Evolutionary conservation across 331 rosid species (phyloP).

Genomic region (Telfairia occidentalis): DNA sequence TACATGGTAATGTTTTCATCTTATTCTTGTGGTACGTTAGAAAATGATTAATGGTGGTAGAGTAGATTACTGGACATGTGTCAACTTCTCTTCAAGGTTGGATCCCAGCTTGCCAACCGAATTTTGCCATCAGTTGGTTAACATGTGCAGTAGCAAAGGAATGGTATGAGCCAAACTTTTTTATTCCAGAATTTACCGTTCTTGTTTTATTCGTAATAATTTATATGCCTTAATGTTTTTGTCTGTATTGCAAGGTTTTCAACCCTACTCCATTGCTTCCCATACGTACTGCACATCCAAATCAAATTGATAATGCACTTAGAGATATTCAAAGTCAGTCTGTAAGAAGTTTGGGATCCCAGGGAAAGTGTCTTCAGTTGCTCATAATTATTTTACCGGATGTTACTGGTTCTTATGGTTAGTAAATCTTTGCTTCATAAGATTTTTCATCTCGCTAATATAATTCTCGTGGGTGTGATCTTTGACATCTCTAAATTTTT

Average conservation of each 20-base stretch:
- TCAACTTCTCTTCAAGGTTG: slow-evolving; percentile 30
- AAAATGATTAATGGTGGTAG: slow-evolving; percentile 57
- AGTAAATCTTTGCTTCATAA: background rate
- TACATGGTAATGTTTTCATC: background rate
- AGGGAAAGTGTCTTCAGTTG: slow-evolving; percentile 21
- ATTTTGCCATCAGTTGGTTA: slow-evolving; percentile 27
- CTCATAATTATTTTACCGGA: slow-evolving; percentile 40
- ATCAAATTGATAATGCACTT: slow-evolving; percentile 19
- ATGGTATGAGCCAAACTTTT: slow-evolving; percentile 19
- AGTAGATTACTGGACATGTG: slow-evolving; percentile 40
- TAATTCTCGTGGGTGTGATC: background rate
- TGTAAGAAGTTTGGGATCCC: background rate
- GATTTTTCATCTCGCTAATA: background rate
- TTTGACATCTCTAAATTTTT: background rate
- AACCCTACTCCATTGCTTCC: slow-evolving; percentile 16
- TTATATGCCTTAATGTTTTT: background rate
- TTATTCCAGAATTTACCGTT: background rate
- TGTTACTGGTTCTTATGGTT: slow-evolving; percentile 29
- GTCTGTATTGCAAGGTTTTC: slow-evolving; percentile 19
- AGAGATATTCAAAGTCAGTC: slow-evolving; percentile 16
- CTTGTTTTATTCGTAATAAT: background rate
- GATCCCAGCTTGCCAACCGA: background rate
- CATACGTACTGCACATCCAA: background rate
- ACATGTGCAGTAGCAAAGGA: slow-evolving; percentile 43
- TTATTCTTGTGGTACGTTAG: slow-evolving; percentile 24